Evolutionary conservation across 2,329 filamentous ascomycete species (phyloP).

Genomic region (Mycosphaerella arachidis): DNA sequence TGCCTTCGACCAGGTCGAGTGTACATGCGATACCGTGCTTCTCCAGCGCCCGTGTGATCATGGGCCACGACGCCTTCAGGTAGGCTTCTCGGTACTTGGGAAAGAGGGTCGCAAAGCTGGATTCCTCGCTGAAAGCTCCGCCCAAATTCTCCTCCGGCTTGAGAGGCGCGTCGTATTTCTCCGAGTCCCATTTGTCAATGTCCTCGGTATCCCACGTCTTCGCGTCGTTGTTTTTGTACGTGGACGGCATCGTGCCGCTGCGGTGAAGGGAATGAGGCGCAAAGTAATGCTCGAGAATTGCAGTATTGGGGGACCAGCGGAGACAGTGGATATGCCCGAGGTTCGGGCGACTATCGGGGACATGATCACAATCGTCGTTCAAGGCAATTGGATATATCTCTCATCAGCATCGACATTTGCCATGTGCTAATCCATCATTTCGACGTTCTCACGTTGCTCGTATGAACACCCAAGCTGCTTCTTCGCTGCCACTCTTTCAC

Average conservation of each 20-base stretch:
- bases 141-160: conserved; percentile 77
- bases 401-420: too few species aligned
- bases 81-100: conserved; percentile 97
- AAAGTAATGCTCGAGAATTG: neutral
- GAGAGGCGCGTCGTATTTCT: conserved; percentile 62
- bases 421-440: too few species aligned
- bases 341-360: neutral
- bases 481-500: neutral
- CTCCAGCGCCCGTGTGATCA: conserved; percentile 81
- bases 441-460: too few species aligned
- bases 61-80: conserved; percentile 85
- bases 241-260: conserved; percentile 67
- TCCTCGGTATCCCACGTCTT: conserved; percentile 97
- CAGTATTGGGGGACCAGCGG: neutral
- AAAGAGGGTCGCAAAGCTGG: conserved; percentile 77
- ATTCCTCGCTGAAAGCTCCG: conserved; percentile 88
- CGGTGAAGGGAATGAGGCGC: neutral
- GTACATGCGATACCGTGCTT: conserved; percentile 86
- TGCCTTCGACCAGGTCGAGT: conserved; percentile 89
- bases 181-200: conserved; percentile 88
- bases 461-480: neutral
- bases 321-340: neutral
- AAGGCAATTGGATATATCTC: too few species aligned
- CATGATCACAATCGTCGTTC: too few species aligned
- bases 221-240: conserved; percentile 65